Evolutionary conservation across 176 grass and related monocot species (phyloP), one percentile per base, ranked within the genome.

Genomic region (Puya raimondii): DNA sequence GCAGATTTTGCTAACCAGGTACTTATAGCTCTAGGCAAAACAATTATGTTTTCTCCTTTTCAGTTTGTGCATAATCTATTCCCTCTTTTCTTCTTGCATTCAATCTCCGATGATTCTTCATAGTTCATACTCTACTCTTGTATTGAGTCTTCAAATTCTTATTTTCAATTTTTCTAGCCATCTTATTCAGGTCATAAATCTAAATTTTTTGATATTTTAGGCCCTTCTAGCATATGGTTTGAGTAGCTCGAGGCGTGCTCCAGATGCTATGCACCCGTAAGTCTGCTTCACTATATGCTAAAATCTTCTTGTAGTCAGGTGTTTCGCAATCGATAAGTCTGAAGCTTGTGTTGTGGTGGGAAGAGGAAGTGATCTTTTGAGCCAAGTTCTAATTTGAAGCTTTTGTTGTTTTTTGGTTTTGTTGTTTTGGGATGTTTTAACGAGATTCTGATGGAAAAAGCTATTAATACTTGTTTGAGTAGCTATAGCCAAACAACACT

Each of bases 1-100:
- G 82, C 95, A 13, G 95, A 99, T 71, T 92, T 99, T 48, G 90
- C 95, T 64, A 99, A 99, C 63, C 95, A 94, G 85, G 90, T 94
- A 90, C 23, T 11, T 26, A 49, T 72, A 14, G 9, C 11, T 49
- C 68, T 80, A 78, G 17, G 56, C 56, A 58, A n/a, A 17, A 58
- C 16, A 2, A 26, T 2, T 26, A 26, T 2, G 25, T 26, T 26
- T 26, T 26, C 33, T 42, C 33, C 5, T 42, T 42, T 42, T 42
- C 4, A 42, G 33, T 42, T 42, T 42, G 33, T 42, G 5, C 33
- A 61, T 61, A 66, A 22, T 73, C 42, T 23, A 48, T 42, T 42
- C 33, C 33, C 20, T 12, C 57, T 9, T 23, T 49, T 12, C 0
- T 47, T 21, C 27, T 61, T 23, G 22, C 16, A 9, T 9, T 16